Evolutionary conservation across 2,329 filamentous ascomycete species (phyloP).

Genomic region (Nemania sp.): DNA sequence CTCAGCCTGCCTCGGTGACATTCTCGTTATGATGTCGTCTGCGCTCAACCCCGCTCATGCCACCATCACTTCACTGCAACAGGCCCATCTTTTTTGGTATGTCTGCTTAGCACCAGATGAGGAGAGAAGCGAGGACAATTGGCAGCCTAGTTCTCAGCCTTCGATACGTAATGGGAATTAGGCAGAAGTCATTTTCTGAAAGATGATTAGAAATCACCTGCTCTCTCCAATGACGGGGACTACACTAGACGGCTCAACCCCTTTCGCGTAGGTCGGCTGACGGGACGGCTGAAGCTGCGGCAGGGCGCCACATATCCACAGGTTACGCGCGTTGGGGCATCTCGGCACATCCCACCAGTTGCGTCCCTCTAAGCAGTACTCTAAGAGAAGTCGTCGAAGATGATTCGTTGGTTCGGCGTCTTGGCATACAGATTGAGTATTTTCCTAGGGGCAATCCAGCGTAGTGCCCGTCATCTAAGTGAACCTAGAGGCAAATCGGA

Average conservation of each 20-base stretch:
- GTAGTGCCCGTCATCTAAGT: too few relatives aligned
- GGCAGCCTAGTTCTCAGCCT: background rate
- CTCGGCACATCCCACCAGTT: too few relatives aligned
- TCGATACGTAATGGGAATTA: background rate
- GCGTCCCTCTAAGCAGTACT: too few relatives aligned
- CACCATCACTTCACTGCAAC: background rate
- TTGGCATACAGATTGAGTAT: background rate
- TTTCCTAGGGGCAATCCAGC: too few relatives aligned
- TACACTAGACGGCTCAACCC: background rate
- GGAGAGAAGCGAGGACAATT: background rate
- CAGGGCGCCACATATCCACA: background rate
- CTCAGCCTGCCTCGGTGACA: background rate
- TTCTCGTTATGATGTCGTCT: constrained; percentile 1
- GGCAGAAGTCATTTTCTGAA: background rate
- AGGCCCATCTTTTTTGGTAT: background rate
- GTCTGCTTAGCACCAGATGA: background rate
- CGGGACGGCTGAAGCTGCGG: background rate
- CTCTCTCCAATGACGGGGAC: background rate
- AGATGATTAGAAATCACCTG: background rate
- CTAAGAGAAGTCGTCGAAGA: too few relatives aligned
- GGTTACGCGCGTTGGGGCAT: background rate
- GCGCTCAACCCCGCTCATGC: constrained; percentile 19
- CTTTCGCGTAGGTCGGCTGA: background rate
- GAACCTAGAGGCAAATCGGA: too few relatives aligned
- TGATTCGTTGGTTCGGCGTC: background rate